These are phyloP conservation scores for Fusarium miscanthi DNA, from an alignment of 2,329 filamentous ascomycete genomes.

Conservation along the genomic window DNA sequence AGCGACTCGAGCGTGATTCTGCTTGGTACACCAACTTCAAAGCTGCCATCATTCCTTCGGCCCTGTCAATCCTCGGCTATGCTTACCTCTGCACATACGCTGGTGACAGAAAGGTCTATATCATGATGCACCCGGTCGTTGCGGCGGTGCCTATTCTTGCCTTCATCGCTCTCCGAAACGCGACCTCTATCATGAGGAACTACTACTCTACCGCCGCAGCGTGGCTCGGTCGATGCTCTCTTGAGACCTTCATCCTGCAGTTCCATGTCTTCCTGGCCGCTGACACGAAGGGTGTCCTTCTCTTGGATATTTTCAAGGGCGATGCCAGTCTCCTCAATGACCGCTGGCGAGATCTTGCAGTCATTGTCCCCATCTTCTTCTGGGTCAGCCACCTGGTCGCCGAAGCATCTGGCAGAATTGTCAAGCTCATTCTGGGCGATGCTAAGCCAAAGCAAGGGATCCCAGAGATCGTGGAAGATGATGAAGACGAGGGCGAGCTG, in stretches of 20 bases:
- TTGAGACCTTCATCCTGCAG: constrained; percentile 70
- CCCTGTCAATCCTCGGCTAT: constrained; percentile 49
- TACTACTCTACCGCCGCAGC: constrained; percentile 55
- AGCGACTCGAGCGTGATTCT: constrained; percentile 30
- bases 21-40: constrained; percentile 37
- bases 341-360: constrained; percentile 42
- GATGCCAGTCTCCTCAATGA: constrained; percentile 41
- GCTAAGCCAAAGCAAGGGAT: constrained; percentile 4
- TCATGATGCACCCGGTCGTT: constrained; percentile 63
- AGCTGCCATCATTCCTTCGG: constrained; percentile 30
- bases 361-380: constrained; percentile 45
- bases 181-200: constrained; percentile 29
- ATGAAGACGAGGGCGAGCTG: constrained; percentile 30
- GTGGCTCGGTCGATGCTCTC: constrained; percentile 65
- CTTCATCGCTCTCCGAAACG: constrained; percentile 64
- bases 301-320: constrained; percentile 42
- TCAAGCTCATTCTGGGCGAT: constrained; percentile 40
- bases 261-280: constrained; percentile 71
- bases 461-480: constrained; percentile 3
- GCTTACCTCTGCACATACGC: constrained; percentile 12
- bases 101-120: constrained; percentile 51
- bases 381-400: constrained; percentile 45
- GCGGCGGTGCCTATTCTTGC: constrained; percentile 65
- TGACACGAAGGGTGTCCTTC: constrained; percentile 64
- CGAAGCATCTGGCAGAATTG: constrained; percentile 41